These are phyloP conservation scores for Epichloe scottii DNA, from an alignment of 2,329 filamentous ascomycete species.

Conservation along the genomic window DNA sequence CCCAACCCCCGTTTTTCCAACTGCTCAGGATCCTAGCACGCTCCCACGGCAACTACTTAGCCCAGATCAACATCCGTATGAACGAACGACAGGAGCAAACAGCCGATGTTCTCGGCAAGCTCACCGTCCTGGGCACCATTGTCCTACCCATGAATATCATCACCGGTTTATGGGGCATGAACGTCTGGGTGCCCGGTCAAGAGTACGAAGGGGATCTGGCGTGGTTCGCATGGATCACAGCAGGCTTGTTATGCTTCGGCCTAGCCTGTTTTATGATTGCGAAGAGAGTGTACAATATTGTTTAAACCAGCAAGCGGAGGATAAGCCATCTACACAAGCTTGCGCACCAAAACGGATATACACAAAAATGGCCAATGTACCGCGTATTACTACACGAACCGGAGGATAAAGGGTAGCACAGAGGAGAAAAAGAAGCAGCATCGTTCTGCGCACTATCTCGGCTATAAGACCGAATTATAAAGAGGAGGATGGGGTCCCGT, in stretches of 20 bases:
- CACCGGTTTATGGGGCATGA: constrained; percentile 98
- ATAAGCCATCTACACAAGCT: neutral
- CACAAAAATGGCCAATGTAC: too few species aligned
- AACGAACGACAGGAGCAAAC: constrained; percentile 95
- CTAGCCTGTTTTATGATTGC: constrained; percentile 68
- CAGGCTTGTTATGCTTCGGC: constrained; percentile 66
- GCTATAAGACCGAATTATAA: neutral
- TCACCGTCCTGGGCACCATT: constrained; percentile 93
- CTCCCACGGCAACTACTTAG: constrained; percentile 94
- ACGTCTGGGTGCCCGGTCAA: constrained; percentile 90
- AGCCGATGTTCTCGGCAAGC: constrained; percentile 83
- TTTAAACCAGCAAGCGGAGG: constrained; percentile 27
- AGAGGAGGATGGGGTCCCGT: neutral
- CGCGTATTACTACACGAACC: too few species aligned
- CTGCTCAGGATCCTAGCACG: constrained; percentile 61
- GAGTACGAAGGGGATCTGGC: constrained; percentile 60
- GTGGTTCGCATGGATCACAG: constrained; percentile 69
- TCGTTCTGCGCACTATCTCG: neutral
- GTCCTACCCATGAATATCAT: constrained; percentile 99
- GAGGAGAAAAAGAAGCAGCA: neutral
- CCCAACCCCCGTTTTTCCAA: neutral
- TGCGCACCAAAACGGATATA: neutral
- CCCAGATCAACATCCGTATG: constrained; percentile 98
- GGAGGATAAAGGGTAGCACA: too few species aligned
- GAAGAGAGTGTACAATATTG: constrained; percentile 72